Base-by-base conservation (phyloP, 2,329 filamentous ascomycete genomes). In the Colletotrichum graminicola region DNA sequence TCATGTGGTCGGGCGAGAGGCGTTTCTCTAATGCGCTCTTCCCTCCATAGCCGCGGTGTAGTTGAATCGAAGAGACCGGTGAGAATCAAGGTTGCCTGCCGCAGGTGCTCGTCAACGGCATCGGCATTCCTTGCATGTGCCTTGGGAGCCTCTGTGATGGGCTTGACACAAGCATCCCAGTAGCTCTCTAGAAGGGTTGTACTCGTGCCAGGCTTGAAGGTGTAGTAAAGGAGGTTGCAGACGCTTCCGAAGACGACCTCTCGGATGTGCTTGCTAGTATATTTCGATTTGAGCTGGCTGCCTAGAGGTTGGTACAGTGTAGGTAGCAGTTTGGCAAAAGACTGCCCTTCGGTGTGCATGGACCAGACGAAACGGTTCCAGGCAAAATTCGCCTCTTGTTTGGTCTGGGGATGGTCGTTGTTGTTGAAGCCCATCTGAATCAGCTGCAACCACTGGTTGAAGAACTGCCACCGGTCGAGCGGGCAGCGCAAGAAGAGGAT, bases 291-390 rank as follows among this genome's bases (percentile, higher is more conserved):
- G 74, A 95, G 84, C 75, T 93, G 93, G 67, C 86, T 90, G 16
- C 86, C 81, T 18, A 95, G 86, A 0, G 94, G 93, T 70, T 92
- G 89, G 68, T 88, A 88, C 2, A 97, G 84, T 1, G 80, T 74
- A 21, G 65, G 71, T 79, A 76, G 10, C 76, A 92, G 88, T 57
- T 87, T 90, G 36, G 88, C 83, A 76, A 93, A 85, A 1, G 85
- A 85, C 6, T 82, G 82, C 26, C 90, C 86, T 74, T 92, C 90
- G 0, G 91, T 87, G 65, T 91, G 88, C 21, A 94, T 86, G 8
- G 91, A 88, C 78, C 92, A 97, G 26, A 96, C 88, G 55, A 98
- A 90, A 64, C 93, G 91, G 75, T 93, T 94, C 93, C 95, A 98
- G 0, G 94, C 94, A 67, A 91, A 84, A 76, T 95, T 94, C 29